phyloP scores from a whole-genome alignment of 345 rosid species.

The Lumnitzera littorea region DNA sequence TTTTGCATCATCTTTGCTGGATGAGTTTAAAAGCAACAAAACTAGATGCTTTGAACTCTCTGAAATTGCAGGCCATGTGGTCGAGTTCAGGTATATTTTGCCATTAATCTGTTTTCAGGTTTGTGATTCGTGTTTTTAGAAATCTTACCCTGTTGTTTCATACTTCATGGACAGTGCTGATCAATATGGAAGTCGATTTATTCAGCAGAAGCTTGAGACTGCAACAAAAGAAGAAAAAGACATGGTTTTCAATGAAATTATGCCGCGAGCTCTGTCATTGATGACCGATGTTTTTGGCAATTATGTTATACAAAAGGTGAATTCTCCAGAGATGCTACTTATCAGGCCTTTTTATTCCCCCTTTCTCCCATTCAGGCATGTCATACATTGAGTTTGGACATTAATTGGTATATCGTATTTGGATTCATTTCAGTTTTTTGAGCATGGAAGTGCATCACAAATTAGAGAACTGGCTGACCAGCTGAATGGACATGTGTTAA shows the following conservation, averaged over 20 bases:
- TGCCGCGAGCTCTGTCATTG: conserved; percentile 71
- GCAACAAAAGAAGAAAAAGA: conserved; percentile 75
- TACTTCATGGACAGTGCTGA: conserved; percentile 48
- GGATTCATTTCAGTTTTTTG: conserved; percentile 58
- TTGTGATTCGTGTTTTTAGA: neutral
- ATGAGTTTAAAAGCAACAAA: conserved; percentile 66
- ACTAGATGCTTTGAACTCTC: conserved; percentile 64
- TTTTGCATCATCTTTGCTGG: conserved; percentile 51
- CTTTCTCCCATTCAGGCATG: conserved; percentile 1
- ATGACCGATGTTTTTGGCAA: conserved; percentile 98
- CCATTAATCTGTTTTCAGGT: neutral
- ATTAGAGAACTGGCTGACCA: conserved; percentile 78
- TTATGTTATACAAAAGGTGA: conserved; percentile 93
- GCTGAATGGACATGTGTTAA: conserved; percentile 70
- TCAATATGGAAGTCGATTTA: conserved; percentile 94
- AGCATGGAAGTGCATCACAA: conserved; percentile 86
- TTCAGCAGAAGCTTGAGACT: conserved; percentile 94
- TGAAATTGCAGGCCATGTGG: conserved; percentile 66
- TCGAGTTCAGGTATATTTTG: conserved; percentile 54
- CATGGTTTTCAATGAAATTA: conserved; percentile 86
- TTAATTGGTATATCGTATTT: conserved; percentile 3
- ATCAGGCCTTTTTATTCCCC: neutral
- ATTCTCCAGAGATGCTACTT: neutral
- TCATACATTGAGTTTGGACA: neutral
- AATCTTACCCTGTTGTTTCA: neutral